Conservation (phyloP, 306 rosid species). For the Astragalus glycyphyllos region DNA sequence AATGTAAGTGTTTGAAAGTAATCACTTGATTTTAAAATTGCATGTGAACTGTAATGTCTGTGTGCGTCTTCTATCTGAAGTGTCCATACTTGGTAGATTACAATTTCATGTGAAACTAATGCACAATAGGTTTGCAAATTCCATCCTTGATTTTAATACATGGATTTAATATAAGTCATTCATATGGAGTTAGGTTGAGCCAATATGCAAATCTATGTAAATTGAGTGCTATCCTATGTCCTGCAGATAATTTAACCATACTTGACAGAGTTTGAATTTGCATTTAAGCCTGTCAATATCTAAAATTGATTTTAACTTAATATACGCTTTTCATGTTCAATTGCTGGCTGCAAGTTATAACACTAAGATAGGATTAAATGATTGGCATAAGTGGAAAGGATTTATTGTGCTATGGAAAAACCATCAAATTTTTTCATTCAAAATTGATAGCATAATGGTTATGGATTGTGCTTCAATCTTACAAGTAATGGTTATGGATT, state of each 20-base stretch:
- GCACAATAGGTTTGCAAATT: neutral
- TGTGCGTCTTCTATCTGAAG: no score
- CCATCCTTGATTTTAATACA: neutral
- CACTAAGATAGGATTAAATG: no score
- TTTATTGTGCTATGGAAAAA: neutral
- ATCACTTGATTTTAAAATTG: no score
- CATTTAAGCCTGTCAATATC: neutral
- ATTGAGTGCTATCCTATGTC: neutral
- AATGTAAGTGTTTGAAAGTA: no score
- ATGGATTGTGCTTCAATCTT: conserved; percentile 13
- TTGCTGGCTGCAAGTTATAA: no score
- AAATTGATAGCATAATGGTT: neutral
- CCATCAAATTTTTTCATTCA: neutral
- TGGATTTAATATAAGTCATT: neutral
- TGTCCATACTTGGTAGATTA: no score
- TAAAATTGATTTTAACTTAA: neutral
- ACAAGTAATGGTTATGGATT: conserved; percentile 32
- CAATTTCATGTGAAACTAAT: neutral
- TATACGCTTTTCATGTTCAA: no score
- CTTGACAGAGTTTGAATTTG: neutral
- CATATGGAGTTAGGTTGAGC: neutral
- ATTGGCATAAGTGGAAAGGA: neutral
- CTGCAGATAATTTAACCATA: neutral
- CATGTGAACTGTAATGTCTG: no score
- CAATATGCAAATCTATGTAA: neutral